phyloP scores from a whole-genome alignment of 2,329 filamentous ascomycete species.

The Tolypocladium inflatum region DNA sequence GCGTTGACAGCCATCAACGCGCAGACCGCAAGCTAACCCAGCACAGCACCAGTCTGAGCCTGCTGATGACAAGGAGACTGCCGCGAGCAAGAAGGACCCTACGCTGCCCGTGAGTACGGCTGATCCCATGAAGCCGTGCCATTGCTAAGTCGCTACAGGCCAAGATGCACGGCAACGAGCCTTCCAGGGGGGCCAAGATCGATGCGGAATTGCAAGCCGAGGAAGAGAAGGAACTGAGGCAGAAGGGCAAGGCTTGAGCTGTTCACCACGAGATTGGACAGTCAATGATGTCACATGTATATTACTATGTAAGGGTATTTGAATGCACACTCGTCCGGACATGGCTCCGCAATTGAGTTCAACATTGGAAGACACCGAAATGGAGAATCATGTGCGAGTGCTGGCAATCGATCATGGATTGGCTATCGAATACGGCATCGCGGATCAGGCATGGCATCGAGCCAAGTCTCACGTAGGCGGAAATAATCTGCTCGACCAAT shows the following conservation, averaged over 20 bases:
- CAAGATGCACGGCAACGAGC: slow-evolving; percentile 61
- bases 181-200: slow-evolving; percentile 61
- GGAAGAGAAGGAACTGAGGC: slow-evolving; percentile 53
- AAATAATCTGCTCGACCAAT: not conserved
- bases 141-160: slow-evolving; percentile 31
- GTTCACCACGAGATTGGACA: not conserved
- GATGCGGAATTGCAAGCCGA: slow-evolving; percentile 60
- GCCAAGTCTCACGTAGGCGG: slow-evolving; percentile 5
- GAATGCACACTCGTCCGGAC: not conserved
- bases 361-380: not conserved
- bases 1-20: slow-evolving; percentile 12
- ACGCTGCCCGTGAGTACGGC: slow-evolving; percentile 40
- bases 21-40: slow-evolving; percentile 4
- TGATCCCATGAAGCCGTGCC: no score
- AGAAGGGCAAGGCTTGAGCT: slow-evolving; percentile 36
- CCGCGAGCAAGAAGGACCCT: slow-evolving; percentile 46
- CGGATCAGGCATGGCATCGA: not conserved
- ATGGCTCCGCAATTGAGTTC: not conserved
- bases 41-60: slow-evolving; percentile 28
- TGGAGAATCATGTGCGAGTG: no score
- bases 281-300: not conserved
- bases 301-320: no score
- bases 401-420: not conserved
- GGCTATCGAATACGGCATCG: not conserved
- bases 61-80: slow-evolving; percentile 33